These are phyloP conservation scores for Nasturtium officinale DNA, from an alignment of 345 rosid genomes.

Conservation along the genomic window DNA sequence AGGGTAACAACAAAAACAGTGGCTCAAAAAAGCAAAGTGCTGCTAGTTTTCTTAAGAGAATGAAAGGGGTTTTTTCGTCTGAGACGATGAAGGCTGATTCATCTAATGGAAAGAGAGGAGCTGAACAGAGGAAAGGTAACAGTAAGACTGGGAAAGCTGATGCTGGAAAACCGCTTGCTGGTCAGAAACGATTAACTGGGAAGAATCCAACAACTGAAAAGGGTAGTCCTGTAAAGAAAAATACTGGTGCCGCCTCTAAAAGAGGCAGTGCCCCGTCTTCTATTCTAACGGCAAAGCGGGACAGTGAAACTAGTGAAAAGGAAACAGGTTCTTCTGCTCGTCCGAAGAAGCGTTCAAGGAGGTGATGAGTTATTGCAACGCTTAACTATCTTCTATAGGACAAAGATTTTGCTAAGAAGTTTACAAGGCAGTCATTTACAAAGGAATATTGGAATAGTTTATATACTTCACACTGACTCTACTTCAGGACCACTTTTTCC, in stretches of 20 bases:
- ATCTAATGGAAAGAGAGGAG: slow-evolving; percentile 42
- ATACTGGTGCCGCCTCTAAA: slow-evolving; percentile 29
- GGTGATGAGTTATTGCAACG: slow-evolving; percentile 28
- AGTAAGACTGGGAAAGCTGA: slow-evolving; percentile 30
- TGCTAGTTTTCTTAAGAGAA: slow-evolving; percentile 55
- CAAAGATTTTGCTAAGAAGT: slow-evolving; percentile 17
- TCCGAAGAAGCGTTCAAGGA: slow-evolving; percentile 53
- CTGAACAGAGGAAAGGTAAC: slow-evolving; percentile 44
- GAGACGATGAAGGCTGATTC: slow-evolving; percentile 40
- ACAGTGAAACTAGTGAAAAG: slow-evolving; percentile 44
- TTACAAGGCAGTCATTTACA: slow-evolving; percentile 7
- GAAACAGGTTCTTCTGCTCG: slow-evolving; percentile 41
- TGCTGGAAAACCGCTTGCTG: slow-evolving; percentile 27
- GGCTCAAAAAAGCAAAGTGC: slow-evolving; percentile 53
- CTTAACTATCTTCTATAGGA: slow-evolving; percentile 6
- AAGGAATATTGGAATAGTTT: slow-evolving; percentile 3
- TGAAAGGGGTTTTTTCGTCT: slow-evolving; percentile 46
- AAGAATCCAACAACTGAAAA: slow-evolving; percentile 33
- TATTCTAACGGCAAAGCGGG: slow-evolving; percentile 30
- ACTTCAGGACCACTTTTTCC: background rate
- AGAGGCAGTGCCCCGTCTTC: slow-evolving; percentile 31
- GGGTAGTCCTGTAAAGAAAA: slow-evolving; percentile 39
- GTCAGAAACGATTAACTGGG: slow-evolving; percentile 36
- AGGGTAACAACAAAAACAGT: slow-evolving; percentile 28
- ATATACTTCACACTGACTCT: background rate